Evolutionary conservation across 1,284 basidiomycete species (phyloP), one percentile per base, ranked within the genome.

Genomic region (Coniophora puteana): DNA sequence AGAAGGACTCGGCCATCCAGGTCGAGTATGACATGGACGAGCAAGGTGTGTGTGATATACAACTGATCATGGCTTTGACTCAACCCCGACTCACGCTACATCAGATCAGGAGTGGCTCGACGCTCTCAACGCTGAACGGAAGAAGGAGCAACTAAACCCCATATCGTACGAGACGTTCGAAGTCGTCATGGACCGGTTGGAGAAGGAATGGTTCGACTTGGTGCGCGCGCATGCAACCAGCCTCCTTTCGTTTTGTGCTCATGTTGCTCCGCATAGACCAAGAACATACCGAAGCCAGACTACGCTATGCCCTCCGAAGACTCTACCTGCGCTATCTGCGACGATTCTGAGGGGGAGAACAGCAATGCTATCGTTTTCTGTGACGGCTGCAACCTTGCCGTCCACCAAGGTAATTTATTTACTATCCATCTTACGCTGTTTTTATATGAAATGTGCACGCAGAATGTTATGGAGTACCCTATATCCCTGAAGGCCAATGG

Each of bases 11-110:
- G 22, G 87, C 88, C 8, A 79, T 81, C 34, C 93, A 95, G 58
- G 95, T 98, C 34, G 96, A 99, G 63, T 99, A 99, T 71, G 96
- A 99, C 61, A 99, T 99, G 94, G 96, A 99, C 58, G 96, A 98
- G 60, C 95, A 98, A 78, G 93, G 92, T 89, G 30, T 39, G 65
- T 51, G 18, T 32, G n/a, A 16, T 29, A 8, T 3, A 39, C 5
- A 31, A 23, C 8, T 35, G 16, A 18, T 25, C 17, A 28, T 11
- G 25, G 14, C 20, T 18, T 18, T 4, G 17, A 35, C 41, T 38
- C 31, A 18, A 41, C 44, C 36, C 38, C 36, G 24, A 10, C 29
- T 28, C 32, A 37, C 25, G 22, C 25, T 22, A 8, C 12, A 34
- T 16, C 50, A 93, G 95, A 98, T 65, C 84, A 93, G 62, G 89